These are phyloP conservation scores for Pulveroboletus sp. DNA, from an alignment of 768 basidiomycete species.

Conservation along the genomic window DNA sequence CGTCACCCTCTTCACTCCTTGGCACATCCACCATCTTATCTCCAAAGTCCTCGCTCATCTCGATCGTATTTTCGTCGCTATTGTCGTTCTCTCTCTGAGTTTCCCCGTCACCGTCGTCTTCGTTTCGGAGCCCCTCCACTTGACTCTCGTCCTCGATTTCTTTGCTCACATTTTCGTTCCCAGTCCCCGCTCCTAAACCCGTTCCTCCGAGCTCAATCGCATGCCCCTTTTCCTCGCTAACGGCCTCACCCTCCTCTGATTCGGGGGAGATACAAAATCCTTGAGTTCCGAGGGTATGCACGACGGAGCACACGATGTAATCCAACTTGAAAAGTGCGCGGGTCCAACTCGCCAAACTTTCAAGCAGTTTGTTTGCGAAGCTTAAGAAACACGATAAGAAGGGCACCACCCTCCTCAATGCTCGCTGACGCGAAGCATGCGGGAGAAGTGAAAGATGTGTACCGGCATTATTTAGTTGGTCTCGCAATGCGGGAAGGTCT, in stretches of 20 bases:
- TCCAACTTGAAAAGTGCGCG: slow-evolving; percentile 80
- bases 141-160: slow-evolving; percentile 96
- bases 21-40: slow-evolving; percentile 82
- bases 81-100: slow-evolving; percentile 36
- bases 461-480: slow-evolving; percentile 39
- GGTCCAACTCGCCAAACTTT: slow-evolving; percentile 56
- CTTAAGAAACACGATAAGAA: slow-evolving; percentile 66
- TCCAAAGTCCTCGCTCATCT: slow-evolving; percentile 88
- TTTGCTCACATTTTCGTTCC: slow-evolving; percentile 83
- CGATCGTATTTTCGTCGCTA: slow-evolving; percentile 73
- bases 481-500: slow-evolving; percentile 40
- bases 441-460: slow-evolving; percentile 34
- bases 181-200: slow-evolving; percentile 85
- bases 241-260: slow-evolving; percentile 48
- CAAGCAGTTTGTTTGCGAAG: slow-evolving; percentile 56
- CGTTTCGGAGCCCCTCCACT: slow-evolving; percentile 85
- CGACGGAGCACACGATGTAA: slow-evolving; percentile 68
- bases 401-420: slow-evolving; percentile 53
- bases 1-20: slow-evolving; percentile 41
- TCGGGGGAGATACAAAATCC: slow-evolving; percentile 94
- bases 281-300: slow-evolving; percentile 69
- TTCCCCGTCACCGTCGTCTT: slow-evolving; percentile 38
- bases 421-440: slow-evolving; percentile 28
- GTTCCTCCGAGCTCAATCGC: slow-evolving; percentile 61
- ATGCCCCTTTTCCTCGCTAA: slow-evolving; percentile 37